A percentile compares a stretch with the other conserved stretches of the same genome.
Evolutionary conservation across 129 eudicot species (phyloP).

Genomic region (Artemisia annua): DNA sequence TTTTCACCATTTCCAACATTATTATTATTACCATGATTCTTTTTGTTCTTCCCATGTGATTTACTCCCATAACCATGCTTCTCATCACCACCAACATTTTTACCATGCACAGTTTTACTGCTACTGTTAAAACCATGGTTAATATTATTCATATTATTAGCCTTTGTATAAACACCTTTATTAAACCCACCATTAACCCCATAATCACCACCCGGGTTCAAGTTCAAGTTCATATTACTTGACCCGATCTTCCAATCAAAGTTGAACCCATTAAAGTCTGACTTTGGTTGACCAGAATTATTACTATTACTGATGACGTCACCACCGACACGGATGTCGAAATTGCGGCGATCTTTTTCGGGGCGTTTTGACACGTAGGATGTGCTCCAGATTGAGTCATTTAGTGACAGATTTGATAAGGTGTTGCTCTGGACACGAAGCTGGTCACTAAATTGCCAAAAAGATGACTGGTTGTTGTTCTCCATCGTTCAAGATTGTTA

Average conservation of each 20-base stretch:
- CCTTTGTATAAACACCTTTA: conserved; percentile 68
- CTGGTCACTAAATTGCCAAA: conserved; percentile 88
- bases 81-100: conserved; percentile 6
- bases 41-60: conserved; percentile 59
- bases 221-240: background rate
- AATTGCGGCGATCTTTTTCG: conserved; percentile 61
- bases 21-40: conserved; percentile 45
- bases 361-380: conserved; percentile 53
- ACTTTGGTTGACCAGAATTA: conserved; percentile 10
- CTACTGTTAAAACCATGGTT: conserved; percentile 22
- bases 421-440: conserved; percentile 65
- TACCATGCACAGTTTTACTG: conserved; percentile 31
- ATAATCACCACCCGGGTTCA: conserved; percentile 26
- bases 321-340: conserved; percentile 67
- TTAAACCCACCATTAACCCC: conserved; percentile 78
- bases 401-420: conserved; percentile 65
- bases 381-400: conserved; percentile 89
- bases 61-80: conserved; percentile 36
- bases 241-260: conserved; percentile 58
- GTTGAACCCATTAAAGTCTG: conserved; percentile 52
- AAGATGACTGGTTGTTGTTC: conserved; percentile 54
- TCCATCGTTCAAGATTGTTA: conserved; percentile 35
- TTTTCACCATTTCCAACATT: conserved; percentile 35
- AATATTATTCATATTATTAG: conserved; percentile 19
- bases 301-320: conserved; percentile 1